Base-by-base conservation (phyloP, 495 filamentous ascomycete genomes). In the Lasiosphaeria ovina region DNA sequence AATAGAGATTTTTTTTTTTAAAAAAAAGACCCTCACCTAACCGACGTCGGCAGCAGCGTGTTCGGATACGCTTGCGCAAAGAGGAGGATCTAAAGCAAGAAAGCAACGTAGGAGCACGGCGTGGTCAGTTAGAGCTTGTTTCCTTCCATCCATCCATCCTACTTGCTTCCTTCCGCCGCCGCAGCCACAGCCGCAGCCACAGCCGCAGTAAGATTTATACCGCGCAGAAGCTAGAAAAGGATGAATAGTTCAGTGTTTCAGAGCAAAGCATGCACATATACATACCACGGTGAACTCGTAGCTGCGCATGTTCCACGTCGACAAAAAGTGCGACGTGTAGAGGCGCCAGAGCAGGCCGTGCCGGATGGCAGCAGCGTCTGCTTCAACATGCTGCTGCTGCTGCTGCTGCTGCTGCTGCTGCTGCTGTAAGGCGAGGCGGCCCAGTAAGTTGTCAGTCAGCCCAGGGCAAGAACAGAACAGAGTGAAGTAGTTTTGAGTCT, bases 231-330 rank as follows among this genome's bases (percentile, higher is more conserved):
- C 24, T 24, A 24, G 24, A 24, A 24, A 24, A 24, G 24, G 2
- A 24, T 24, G 2, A 2, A 2, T 24, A 24, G 24, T 24, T 24
- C 2, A 24, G 24, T 24, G 24, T 24, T 24, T 24, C 35, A 53
- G 33, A 35, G 4, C 3, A 14, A 33, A 12, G 6, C 9, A 49
- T n/a, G n/a, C n/a, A n/a, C n/a, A n/a, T n/a, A n/a, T 51, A 57
- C 59, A 54, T 45, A 76, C 80, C 0, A 84, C 81, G 6, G 78
- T 82, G 50, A 87, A 87, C 62, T 88, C 85, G 67, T 86, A 88
- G 60, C 79, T 74, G 40, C 85, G 74, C 14, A 83, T 81, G 58
- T 87, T 88, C 84, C 84, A 88, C 55, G 85, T 79, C 12, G 84
- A 87, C 3, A 88, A 74, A 54, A 79, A 76, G 63, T 87, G 85